These are phyloP conservation scores for Crithidia brevicula DNA, from an alignment of 208 protist species.

Conservation along the genomic window DNA sequence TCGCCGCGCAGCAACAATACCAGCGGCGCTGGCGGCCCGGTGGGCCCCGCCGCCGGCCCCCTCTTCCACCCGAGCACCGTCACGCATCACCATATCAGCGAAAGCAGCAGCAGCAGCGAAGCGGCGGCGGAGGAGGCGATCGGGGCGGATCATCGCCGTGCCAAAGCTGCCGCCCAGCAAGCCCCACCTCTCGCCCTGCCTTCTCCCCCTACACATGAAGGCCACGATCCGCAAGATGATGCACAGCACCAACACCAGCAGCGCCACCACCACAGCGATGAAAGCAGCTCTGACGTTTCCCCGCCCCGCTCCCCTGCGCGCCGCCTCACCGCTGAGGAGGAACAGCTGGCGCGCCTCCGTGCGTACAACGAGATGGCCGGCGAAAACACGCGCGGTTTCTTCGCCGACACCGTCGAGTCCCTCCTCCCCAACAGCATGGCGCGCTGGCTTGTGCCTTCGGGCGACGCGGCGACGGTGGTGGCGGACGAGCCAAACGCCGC, in stretches of 20 bases:
- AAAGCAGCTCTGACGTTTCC: neutral
- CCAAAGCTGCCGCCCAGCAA: no score
- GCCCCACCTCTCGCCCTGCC: no score
- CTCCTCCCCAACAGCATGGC: conserved; percentile 26
- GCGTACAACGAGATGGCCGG: conserved; percentile 38
- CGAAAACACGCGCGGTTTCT: conserved; percentile 22
- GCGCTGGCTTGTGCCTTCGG: conserved; percentile 11
- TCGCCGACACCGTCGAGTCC: conserved; percentile 33
- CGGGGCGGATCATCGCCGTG: neutral
- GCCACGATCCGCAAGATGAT: no score
- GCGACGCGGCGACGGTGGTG: conserved; percentile 23
- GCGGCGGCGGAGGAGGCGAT: neutral
- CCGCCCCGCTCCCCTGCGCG: neutral
- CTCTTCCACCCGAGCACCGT: neutral
- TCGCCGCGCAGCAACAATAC: neutral
- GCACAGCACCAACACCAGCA: neutral
- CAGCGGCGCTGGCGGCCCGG: neutral
- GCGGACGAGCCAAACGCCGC: conserved; percentile 9
- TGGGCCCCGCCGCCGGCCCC: neutral
- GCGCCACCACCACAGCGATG: conserved; percentile 3
- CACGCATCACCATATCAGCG: no score
- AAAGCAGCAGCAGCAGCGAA: conserved; percentile 4
- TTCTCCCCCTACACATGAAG: neutral
- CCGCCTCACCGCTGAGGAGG: conserved; percentile 39
- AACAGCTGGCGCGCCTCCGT: conserved; percentile 41